These are phyloP conservation scores for Sedum album DNA, from an alignment of 164 flowering plant genomes.

Conservation along the genomic window DNA sequence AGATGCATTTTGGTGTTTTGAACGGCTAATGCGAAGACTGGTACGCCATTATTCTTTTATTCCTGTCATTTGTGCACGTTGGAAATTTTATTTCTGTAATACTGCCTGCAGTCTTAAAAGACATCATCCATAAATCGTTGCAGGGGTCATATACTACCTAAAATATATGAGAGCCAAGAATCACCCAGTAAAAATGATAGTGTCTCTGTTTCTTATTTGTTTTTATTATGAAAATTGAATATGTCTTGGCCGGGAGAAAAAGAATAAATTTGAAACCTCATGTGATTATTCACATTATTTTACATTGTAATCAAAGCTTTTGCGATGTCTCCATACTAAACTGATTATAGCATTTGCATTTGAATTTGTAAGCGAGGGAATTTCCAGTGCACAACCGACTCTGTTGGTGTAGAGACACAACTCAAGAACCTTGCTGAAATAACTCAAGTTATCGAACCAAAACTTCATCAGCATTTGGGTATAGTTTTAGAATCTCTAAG, in stretches of 20 bases:
- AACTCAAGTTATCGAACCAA: slow-evolving; percentile 88
- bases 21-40: slow-evolving; percentile 93
- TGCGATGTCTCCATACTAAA: too few relatives aligned
- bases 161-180: too few relatives aligned
- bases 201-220: too few relatives aligned
- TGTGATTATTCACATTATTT: not conserved
- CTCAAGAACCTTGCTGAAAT: slow-evolving; percentile 67
- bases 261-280: not conserved
- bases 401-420: slow-evolving; percentile 90
- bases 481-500: slow-evolving; percentile 13
- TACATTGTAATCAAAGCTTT: not conserved
- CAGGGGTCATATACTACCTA: not conserved
- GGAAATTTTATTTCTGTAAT: not conserved
- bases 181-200: too few relatives aligned
- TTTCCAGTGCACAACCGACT: slow-evolving; percentile 88
- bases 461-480: slow-evolving; percentile 96
- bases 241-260: too few relatives aligned
- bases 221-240: too few relatives aligned
- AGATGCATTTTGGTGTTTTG: slow-evolving; percentile 99
- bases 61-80: not conserved
- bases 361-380: slow-evolving; percentile 70
- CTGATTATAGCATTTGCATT: not conserved
- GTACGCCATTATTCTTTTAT: slow-evolving; percentile 25
- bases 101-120: not conserved
- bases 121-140: not conserved